Evolutionary conservation across 2,329 filamentous ascomycete genomes (phyloP), one percentile per base, ranked within the genome.

Genomic region (Metarhizium robertsii): DNA sequence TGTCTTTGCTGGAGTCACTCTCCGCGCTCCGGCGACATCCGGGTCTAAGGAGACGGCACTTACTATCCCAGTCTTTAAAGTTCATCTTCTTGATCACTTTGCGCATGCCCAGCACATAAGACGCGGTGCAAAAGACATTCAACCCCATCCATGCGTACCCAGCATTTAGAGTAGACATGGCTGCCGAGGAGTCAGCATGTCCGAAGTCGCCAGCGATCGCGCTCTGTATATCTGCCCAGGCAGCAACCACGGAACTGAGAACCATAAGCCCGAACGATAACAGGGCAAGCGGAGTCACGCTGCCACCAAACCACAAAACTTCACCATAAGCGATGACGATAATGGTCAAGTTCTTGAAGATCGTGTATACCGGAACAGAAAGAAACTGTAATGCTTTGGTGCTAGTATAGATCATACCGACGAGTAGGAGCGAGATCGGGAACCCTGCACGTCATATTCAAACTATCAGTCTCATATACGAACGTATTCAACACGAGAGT

Each of bases 81-180:
- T 96, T 96, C 78, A 95, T 96, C 75, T 95, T 84, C 86, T 97
- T 97, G 72, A 99, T 97, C 62, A 95, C 87, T 80, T 97, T 97
- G 70, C 94, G 87, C 92, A 96, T 97, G 63, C 88, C 83, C 60
- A 99, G 75, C 50, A 97, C 79, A 66, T 95, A 97, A 25, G 89
- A 83, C 2, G 94, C 90, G 32, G 89, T 92, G 79, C 91, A 96
- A 70, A 97, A 83, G 66, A 96, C 96, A 73, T 99, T 99, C 74
- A 96, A 77, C 64, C 90, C 79, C 92, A 99, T 97, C 94, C 94
- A 99, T 58, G 95, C 83, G 69, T 99, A 99, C 48, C 94, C 94
- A 32, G 92, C 83, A 65, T 97, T 96, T 62, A 99, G 76, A 1
- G 92, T 96, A 3, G 91, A 92, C 60, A 97, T 84, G 60, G 90